A percentile compares a stretch with the other conserved stretches of the same genome.
These are phyloP conservation scores for Populus simonii DNA, from an alignment of 345 rosid species.

Conservation along the genomic window DNA sequence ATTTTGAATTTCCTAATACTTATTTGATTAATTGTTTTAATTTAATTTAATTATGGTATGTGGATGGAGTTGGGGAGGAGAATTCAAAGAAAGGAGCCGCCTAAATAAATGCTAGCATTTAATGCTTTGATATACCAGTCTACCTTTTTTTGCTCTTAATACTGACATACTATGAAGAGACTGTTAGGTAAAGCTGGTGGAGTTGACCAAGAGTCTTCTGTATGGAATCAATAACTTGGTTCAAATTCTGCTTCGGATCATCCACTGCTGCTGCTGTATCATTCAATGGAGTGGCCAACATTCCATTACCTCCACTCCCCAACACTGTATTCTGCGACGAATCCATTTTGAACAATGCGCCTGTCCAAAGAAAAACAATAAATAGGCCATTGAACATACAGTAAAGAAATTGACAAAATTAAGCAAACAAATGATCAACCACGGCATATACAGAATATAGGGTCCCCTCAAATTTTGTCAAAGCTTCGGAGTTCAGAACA, in stretches of 20 bases:
- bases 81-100: too few species aligned
- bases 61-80: too few species aligned
- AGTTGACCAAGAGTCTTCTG: constrained; percentile 75
- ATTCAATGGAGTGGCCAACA: constrained; percentile 14
- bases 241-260: constrained; percentile 74
- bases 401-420: background rate
- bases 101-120: too few species aligned
- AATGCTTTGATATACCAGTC: too few species aligned
- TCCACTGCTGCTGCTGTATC: constrained; percentile 22
- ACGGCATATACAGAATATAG: background rate
- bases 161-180: too few species aligned
- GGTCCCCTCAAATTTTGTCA: background rate
- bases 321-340: constrained; percentile 36
- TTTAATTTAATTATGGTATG: too few species aligned
- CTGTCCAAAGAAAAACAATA: background rate
- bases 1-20: too few species aligned
- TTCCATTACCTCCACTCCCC: constrained; percentile 43
- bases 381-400: background rate
- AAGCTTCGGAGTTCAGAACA: background rate
- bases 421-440: background rate
- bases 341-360: constrained; percentile 31
- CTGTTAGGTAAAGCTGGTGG: constrained; percentile 78
- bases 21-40: too few species aligned
- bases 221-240: constrained; percentile 70
- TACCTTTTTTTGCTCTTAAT: too few species aligned